Evolutionary conservation across 2,329 filamentous ascomycete genomes (phyloP), one percentile per base, ranked within the genome.

Genomic region (Lachnellula subtilissima): DNA sequence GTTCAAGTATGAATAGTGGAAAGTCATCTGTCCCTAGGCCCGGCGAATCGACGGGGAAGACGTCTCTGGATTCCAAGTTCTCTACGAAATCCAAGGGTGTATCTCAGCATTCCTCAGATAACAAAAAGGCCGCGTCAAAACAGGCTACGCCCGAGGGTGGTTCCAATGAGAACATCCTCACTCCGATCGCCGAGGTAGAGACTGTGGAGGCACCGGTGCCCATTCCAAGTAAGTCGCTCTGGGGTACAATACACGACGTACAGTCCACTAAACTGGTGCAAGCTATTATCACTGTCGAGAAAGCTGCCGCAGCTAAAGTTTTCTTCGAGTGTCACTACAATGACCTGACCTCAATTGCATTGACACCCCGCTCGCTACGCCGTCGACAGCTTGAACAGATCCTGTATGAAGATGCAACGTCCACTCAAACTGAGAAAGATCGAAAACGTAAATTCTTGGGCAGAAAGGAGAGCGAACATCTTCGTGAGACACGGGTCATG

Each of bases 261-360:
- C 3, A 37, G 4, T 7, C 22, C 12, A 9, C 42, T 57, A 43
- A 61, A 36, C 40, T 5, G 23, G 3, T 19, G 4, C 2, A 47
- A 70, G 68, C 68, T 54, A 56, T 70, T 23, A 57, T 67, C 3
- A 96, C 91, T 0, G 86, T 91, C 0, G 93, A 97, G 73, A 84
- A 82, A 58, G 83, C 86, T 2, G 85, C 91, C 0, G 87, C 89
- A 0, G 87, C 90, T 45, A 97, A 96, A 70, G 83, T 95, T 19
- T 95, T 85, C 65, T 79, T 97, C 9, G 94, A 97, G 71, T 90
- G 85, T 0, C 83, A 92, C 65, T 97, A 89, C 74, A 87, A 92
- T 64, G 76, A 84, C n/a, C 70, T 91, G 7, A 75, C 90, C 2
- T 73, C 75, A 4, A 76, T 76, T 25, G 74, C 75, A 2, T 73